phyloP scores from a whole-genome alignment of 495 filamentous ascomycete genomes.

The Cercophora sp. region DNA sequence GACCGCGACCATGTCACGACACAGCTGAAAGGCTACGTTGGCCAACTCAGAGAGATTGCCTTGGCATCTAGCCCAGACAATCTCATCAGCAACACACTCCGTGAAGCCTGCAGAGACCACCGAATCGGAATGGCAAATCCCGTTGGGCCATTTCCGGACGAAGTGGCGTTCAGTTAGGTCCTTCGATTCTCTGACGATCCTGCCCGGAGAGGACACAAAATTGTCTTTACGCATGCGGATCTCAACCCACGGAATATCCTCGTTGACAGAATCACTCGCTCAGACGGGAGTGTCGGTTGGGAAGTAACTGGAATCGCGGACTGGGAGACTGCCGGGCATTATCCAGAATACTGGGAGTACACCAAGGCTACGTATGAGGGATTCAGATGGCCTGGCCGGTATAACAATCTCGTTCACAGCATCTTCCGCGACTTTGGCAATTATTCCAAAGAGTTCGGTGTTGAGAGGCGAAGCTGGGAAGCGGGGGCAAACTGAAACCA shows the following conservation, averaged over 20 bases:
- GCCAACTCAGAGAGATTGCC: too few species aligned
- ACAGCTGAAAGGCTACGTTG: constrained; percentile 28
- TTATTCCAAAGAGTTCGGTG: constrained; percentile 26
- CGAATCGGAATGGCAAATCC: constrained; percentile 23
- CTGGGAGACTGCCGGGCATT: constrained; percentile 52
- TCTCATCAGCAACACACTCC: constrained; percentile 28
- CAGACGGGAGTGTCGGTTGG: constrained; percentile 24
- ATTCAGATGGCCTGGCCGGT: constrained; percentile 22
- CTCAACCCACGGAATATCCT: constrained; percentile 46
- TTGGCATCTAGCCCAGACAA: constrained; percentile 13
- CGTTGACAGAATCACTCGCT: constrained; percentile 19
- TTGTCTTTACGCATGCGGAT: constrained; percentile 46
- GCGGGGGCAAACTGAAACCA: constrained; percentile 13
- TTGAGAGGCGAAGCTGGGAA: constrained; percentile 25
- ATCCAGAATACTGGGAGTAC: constrained; percentile 52
- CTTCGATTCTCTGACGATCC: constrained; percentile 28
- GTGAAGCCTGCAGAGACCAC: constrained; percentile 18
- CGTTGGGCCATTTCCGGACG: constrained; percentile 30
- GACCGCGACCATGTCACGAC: constrained; percentile 19
- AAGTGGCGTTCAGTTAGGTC: constrained; percentile 29
- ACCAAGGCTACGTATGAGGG: constrained; percentile 27
- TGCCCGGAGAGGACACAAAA: constrained; percentile 26
- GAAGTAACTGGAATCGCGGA: constrained; percentile 30
- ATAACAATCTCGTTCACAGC: constrained; percentile 19
- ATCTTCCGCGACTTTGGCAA: constrained; percentile 26